These are phyloP conservation scores for Skeletonema grethae DNA, from an alignment of 108 stramenopile genomes.

Conservation along the genomic window DNA sequence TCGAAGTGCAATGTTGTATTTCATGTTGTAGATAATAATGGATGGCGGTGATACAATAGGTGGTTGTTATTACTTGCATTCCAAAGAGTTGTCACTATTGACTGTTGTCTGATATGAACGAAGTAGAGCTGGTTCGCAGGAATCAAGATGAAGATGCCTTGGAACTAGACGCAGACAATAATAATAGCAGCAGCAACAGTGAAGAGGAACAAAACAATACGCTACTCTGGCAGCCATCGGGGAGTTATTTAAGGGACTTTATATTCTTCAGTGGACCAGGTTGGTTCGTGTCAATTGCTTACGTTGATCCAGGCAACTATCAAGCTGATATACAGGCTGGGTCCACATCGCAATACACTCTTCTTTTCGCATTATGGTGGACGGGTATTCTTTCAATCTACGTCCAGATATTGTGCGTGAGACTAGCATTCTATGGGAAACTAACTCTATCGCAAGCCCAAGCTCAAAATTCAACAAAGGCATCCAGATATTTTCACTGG, in stretches of 20 bases:
- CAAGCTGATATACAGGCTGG: constrained; percentile 89
- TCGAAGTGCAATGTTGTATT: too few relatives aligned
- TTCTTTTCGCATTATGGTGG: constrained; percentile 77
- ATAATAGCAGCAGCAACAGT: background rate
- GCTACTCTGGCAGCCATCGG: constrained; percentile 20
- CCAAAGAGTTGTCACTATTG: too few relatives aligned
- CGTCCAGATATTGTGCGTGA: constrained; percentile 76
- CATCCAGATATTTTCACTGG: constrained; percentile 49
- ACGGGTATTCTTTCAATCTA: constrained; percentile 70
- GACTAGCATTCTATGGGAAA: constrained; percentile 76
- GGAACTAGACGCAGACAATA: background rate
- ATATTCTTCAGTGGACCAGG: constrained; percentile 65
- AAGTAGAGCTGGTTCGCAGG: background rate
- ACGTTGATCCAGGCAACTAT: constrained; percentile 87
- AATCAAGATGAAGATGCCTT: background rate
- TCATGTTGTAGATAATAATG: too few relatives aligned
- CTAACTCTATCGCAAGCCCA: constrained; percentile 71
- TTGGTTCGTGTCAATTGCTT: constrained; percentile 81
- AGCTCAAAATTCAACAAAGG: constrained; percentile 30
- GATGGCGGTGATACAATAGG: too few relatives aligned
- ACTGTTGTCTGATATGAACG: background rate
- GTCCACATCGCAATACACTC: constrained; percentile 66
- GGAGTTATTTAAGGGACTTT: constrained; percentile 51
- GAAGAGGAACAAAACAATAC: background rate
- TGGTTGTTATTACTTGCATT: too few relatives aligned